Conservation (phyloP, 2,329 filamentous ascomycete species). For the Scytalidium sp. region DNA sequence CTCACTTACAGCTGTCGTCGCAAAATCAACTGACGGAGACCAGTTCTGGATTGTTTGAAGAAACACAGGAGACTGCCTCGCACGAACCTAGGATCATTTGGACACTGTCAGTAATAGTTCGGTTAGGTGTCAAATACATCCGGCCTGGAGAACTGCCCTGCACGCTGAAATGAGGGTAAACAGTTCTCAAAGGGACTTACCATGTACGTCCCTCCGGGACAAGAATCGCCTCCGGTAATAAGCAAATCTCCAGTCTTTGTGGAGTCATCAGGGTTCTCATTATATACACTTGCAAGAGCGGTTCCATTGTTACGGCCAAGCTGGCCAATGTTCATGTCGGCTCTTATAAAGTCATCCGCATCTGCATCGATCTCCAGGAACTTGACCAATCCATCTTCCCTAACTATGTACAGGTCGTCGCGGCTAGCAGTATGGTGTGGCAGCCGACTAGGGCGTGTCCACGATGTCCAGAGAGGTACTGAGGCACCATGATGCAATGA, state of each 20-base stretch:
- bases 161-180: not conserved
- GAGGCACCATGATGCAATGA: conserved; percentile 43
- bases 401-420: conserved; percentile 81
- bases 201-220: conserved; percentile 69
- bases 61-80: conserved; percentile 50
- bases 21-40: conserved; percentile 40
- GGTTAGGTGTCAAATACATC: too few relatives aligned
- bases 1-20: conserved; percentile 37
- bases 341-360: conserved; percentile 48
- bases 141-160: too few relatives aligned
- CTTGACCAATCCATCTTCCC: conserved; percentile 81
- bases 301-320: conserved; percentile 74
- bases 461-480: conserved; percentile 73
- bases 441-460: conserved; percentile 72
- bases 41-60: conserved; percentile 64
- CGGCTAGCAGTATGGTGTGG: conserved; percentile 58
- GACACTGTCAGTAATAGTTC: too few relatives aligned
- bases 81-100: conserved; percentile 43
- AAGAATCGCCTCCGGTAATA: conserved; percentile 61
- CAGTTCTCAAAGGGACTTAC: conserved; percentile 16
- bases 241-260: conserved; percentile 72
- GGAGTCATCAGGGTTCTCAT: conserved; percentile 38
- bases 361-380: conserved; percentile 65
- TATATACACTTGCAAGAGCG: conserved; percentile 68
- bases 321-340: conserved; percentile 57